These are phyloP conservation scores for Annulohypoxylon maeteangense DNA, from an alignment of 495 filamentous ascomycete genomes.

Conservation along the genomic window DNA sequence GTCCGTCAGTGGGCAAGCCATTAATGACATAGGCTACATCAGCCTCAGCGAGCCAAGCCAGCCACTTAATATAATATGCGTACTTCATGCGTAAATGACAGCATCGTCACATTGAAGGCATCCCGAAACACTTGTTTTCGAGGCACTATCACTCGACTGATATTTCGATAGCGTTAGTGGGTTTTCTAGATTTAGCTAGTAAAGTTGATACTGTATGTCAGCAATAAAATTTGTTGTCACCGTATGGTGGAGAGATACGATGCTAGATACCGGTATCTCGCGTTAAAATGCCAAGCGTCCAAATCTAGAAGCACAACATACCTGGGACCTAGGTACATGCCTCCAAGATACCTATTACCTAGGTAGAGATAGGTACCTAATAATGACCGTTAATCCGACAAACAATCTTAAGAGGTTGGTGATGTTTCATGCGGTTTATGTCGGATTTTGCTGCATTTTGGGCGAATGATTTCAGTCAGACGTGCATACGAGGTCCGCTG, in stretches of 20 bases:
- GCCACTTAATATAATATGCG: slow-evolving; percentile 41
- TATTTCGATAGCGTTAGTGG: not conserved
- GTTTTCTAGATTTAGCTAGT: not conserved
- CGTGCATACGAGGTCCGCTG: slow-evolving; percentile 40
- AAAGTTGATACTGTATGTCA: not conserved
- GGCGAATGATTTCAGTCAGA: slow-evolving; percentile 1
- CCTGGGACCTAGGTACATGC: not conserved
- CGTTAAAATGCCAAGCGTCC: not conserved
- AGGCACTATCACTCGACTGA: not conserved
- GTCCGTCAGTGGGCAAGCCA: slow-evolving; percentile 1
- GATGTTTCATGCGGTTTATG: slow-evolving; percentile 2
- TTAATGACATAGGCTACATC: slow-evolving; percentile 4
- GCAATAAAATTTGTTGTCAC: not conserved
- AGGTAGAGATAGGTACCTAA: not conserved
- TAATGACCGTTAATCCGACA: not conserved
- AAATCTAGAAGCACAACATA: not conserved
- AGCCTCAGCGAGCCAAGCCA: slow-evolving; percentile 22
- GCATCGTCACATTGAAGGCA: slow-evolving; percentile 9
- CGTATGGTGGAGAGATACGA: not conserved
- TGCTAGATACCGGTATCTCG: not conserved
- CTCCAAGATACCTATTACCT: not conserved
- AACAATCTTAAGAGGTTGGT: not conserved
- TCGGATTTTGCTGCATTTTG: slow-evolving; percentile 17
- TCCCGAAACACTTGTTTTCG: not conserved
- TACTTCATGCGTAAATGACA: slow-evolving; percentile 27